Base-by-base conservation (phyloP, 805 yeast species). In the Soucietia sequanensis region DNA sequence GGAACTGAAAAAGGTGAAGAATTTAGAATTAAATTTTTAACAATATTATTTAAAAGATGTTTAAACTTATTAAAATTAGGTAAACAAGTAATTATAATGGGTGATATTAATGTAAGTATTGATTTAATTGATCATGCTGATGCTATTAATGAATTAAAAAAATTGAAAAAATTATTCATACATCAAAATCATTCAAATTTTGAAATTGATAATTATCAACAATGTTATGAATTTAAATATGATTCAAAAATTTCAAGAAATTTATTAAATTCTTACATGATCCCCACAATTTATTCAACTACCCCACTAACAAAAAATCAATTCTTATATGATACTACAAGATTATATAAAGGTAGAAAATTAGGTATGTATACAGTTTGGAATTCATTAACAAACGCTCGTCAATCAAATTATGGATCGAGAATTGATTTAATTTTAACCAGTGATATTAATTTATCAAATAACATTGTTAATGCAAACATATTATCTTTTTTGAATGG, bases 101-200 rank as follows among this genome's bases (percentile, higher is more conserved):
- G 99, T 2, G 99, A 91, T 54, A 72, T 91, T 11, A 91, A 91
- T 52, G 82, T 91, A 2, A 70, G 89, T 4, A 67, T 87, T 11
- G 93, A 89, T 56, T 60, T 85, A 30, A 80, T 84, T 5, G 99
- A 91, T 52, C 79, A 81, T 39, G 97, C 95, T 2, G 95, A 84
- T 39, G 66, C 69, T 1, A 68, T 84, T 6, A 70, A 67, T 26
- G 72, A 68, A 47, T 61, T 30, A 68, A 67, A 33, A 63, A 65
- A 2, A 60, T 62, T 3, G 30, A 19, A 19, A 10, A 29, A 29
- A 21, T 8, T 29, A 10, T 13, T 44, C 1, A 41, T 80, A 1
- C 57, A 29, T 38, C 44, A 30, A 27, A 29, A 46, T 11, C 22
- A 39, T n/a, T n/a, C n/a, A 4, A 41, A 23, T 10, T 60, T 59